Evolutionary conservation across 1,284 basidiomycete species (phyloP), one percentile per base, ranked within the genome.

Genomic region (Microbotryum violaceum): DNA sequence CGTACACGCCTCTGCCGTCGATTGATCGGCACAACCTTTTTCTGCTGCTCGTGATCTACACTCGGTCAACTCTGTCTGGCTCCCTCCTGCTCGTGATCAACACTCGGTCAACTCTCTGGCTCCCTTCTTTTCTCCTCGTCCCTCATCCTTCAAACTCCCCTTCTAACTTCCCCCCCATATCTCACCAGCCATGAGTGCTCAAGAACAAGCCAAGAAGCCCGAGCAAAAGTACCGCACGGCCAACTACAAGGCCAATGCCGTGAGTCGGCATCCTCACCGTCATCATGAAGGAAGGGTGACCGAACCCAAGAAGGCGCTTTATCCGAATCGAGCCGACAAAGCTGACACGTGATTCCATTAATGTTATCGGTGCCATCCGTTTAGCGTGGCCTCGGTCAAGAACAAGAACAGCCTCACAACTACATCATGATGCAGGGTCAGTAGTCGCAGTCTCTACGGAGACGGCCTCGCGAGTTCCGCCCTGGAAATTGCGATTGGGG

Each of bases 391-490:
- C 56, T 68, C n/a, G 62, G 62, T 25, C 51, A 56, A 4, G 60
- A 68, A n/a, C 52, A 64, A 16, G 52, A 62, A 27, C 56, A 58
- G 4, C 50, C 45, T 7, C 42, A 48, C 53, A 68, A 68, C 60
- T 68, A 60, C 60, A 65, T 62, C 21, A 64, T 67, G 63, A 31
- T 56, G n/a, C 58, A 60, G 18, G 58, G 57, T 54, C 6, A 27
- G 61, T 31, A 20, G 6, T 10, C 23, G 7, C 37, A 20, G 45
- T 27, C 29, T 23, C 31, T 5, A 16, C n/a, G 18, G 21, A 8
- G n/a, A 2, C 25, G 18, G 29, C 14, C 23, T 18, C 23, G 48
- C 31, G 27, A 10, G 10, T 4, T 31, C 49, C 23, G n/a, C 27
- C 27, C 12, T 50, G 14, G 23, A 45, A 47, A 18, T 9, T 44